Evolutionary conservation across 306 rosid species (phyloP).

Genomic region (Pyrus pyrifolia): DNA sequence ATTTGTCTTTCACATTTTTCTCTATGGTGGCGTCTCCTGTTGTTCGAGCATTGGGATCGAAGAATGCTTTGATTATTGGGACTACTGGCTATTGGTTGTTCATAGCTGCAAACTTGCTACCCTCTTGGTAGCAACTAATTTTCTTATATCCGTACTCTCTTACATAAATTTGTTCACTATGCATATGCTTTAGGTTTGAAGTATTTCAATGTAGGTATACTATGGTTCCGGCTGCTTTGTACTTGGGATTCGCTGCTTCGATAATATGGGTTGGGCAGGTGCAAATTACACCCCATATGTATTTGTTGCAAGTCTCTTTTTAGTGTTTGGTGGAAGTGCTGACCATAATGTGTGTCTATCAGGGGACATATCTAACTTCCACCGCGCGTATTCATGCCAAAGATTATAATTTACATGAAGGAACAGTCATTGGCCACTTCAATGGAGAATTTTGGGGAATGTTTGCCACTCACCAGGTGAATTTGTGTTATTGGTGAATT

Average conservation of each 20-base stretch:
- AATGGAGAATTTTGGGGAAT: slow-evolving; percentile 92
- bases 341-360: slow-evolving; percentile 25
- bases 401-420: slow-evolving; percentile 59
- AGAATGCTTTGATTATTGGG: slow-evolving; percentile 77
- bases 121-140: slow-evolving; percentile 50
- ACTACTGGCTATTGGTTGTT: slow-evolving; percentile 80
- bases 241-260: slow-evolving; percentile 92
- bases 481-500: neutral
- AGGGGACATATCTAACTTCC: slow-evolving; percentile 94
- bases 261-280: slow-evolving; percentile 99
- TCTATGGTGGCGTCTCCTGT: slow-evolving; percentile 75
- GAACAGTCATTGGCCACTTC: slow-evolving; percentile 78
- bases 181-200: neutral
- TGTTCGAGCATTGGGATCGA: slow-evolving; percentile 67
- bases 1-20: slow-evolving; percentile 74
- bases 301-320: slow-evolving; percentile 8
- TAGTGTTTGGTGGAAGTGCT: neutral
- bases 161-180: neutral
- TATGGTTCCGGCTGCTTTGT: slow-evolving; percentile 84
- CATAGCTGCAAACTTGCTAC: slow-evolving; percentile 83
- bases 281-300: slow-evolving; percentile 5
- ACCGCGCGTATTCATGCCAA: slow-evolving; percentile 72
- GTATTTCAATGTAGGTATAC: slow-evolving; percentile 63
- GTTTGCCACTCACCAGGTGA: slow-evolving; percentile 83
- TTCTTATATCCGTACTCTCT: no score